Evolutionary conservation across 2,329 filamentous ascomycete species (phyloP), one percentile per base, ranked within the genome.

Genomic region (Raffaelea ambrosiae): DNA sequence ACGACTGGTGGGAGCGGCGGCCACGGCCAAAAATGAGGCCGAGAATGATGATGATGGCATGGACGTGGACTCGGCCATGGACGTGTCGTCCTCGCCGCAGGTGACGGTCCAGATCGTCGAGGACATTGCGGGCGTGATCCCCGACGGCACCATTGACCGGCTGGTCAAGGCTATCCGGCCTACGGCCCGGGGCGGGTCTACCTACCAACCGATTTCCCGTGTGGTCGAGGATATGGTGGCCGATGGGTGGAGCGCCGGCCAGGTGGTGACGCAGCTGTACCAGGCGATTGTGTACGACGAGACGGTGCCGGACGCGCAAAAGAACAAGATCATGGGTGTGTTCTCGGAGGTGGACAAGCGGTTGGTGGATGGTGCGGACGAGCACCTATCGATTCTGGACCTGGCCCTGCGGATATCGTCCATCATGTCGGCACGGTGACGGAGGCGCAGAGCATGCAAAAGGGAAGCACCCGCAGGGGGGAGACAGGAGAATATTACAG

Each of bases 301-400:
- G 63, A 76, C 82, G 8, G 83, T 96, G 21, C 79, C 81, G 0
- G 88, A 96, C 59, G 67, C 79, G 13, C 86, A 95, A 61, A 98
- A 98, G 70, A 94, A 91, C 61, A 84, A 84, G 63, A 91, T 98
- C 50, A 84, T 91, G 43, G 74, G 87, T 53, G 74, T 91, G 3
- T 98, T 98, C 61, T 96, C 90, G 1, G 90, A 97, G 64, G 76
- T 91, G 23, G 93, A 99, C 62, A 97, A 97, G 73, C 78, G 93
- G 54, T 68, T 98, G 42, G 85, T 95, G 5, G 94, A 99, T 64
- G 93, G 93, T 9, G 86, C 90, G 3, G 93, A 98, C 61, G 93
- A 98, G 68, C 91, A 98, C 63, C 71, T 98, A 21, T 88, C 87
- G 1, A 85, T 97, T 50, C 69, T 98, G 29, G 91, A 98, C 64